Evolutionary conservation across 1,284 basidiomycete genomes (phyloP).

Genomic region (Neolentinus lepideus): DNA sequence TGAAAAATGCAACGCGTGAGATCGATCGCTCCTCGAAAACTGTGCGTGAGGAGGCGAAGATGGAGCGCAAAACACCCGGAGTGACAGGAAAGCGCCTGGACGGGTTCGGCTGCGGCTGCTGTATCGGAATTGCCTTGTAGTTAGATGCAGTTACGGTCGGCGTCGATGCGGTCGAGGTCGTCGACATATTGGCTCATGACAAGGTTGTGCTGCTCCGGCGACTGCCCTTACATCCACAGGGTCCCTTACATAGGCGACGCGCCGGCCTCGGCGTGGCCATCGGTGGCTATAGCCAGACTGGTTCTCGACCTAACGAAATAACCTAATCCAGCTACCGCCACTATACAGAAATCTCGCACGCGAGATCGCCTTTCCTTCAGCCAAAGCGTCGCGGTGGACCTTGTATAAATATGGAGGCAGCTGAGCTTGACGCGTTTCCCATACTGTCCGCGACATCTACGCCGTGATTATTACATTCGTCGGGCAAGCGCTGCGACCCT

Average conservation of each 20-base stretch:
- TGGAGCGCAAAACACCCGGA: conserved; percentile 68
- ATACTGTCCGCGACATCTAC: not conserved
- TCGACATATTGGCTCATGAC: not conserved
- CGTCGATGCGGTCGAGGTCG: conserved; percentile 1
- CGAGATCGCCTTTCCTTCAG: not conserved
- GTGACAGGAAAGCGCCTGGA: conserved; percentile 63
- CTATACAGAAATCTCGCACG: too few species aligned
- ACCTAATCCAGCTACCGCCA: not conserved
- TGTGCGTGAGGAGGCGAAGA: conserved; percentile 76
- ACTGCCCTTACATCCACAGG: too few species aligned
- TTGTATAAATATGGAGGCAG: not conserved
- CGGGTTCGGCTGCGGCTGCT: conserved; percentile 15
- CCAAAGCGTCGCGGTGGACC: not conserved
- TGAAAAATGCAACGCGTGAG: conserved; percentile 77
- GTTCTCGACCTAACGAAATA: not conserved
- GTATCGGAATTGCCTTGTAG: conserved; percentile 9
- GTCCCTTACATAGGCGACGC: too few species aligned
- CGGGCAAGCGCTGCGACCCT: not conserved
- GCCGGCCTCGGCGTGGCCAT: not conserved
- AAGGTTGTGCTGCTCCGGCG: not conserved
- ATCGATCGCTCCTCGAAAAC: conserved; percentile 73
- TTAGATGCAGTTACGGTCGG: not conserved
- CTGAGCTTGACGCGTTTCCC: not conserved
- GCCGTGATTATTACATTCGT: not conserved
- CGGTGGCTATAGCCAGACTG: not conserved